Evolutionary conservation across 257 asterid species (phyloP).

Genomic region (Vinca minor): DNA sequence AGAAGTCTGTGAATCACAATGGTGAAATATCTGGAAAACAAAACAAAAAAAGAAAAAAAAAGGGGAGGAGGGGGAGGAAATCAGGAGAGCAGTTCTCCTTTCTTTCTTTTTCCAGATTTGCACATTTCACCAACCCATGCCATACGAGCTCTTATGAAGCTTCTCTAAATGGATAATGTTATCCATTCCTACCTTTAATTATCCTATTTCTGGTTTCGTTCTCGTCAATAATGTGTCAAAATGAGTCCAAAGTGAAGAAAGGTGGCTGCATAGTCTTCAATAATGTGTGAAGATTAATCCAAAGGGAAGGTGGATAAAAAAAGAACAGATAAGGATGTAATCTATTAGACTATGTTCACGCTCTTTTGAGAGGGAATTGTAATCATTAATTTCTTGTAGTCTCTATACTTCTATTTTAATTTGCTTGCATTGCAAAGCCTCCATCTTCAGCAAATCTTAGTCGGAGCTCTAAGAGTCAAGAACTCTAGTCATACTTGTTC

Average conservation of each 20-base stretch:
- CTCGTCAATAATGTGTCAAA: background rate
- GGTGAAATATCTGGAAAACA: background rate
- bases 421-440: background rate
- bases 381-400: background rate
- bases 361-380: background rate
- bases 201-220: background rate
- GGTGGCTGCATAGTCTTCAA: too few relatives aligned
- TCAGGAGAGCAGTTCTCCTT: background rate
- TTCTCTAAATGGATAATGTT: background rate
- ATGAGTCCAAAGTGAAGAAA: too few relatives aligned
- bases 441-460: background rate
- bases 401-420: background rate
- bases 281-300: background rate
- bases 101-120: too few relatives aligned
- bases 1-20: background rate
- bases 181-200: background rate
- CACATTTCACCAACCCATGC: background rate
- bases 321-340: background rate
- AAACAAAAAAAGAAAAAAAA: too few relatives aligned
- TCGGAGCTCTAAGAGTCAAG: background rate
- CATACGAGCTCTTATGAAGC: background rate
- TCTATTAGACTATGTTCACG: background rate
- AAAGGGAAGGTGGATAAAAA: background rate
- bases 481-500: background rate
- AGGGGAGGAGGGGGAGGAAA: background rate